Base-by-base conservation (phyloP, 2,329 filamentous ascomycete genomes). In the Tolypocladium album region DNA sequence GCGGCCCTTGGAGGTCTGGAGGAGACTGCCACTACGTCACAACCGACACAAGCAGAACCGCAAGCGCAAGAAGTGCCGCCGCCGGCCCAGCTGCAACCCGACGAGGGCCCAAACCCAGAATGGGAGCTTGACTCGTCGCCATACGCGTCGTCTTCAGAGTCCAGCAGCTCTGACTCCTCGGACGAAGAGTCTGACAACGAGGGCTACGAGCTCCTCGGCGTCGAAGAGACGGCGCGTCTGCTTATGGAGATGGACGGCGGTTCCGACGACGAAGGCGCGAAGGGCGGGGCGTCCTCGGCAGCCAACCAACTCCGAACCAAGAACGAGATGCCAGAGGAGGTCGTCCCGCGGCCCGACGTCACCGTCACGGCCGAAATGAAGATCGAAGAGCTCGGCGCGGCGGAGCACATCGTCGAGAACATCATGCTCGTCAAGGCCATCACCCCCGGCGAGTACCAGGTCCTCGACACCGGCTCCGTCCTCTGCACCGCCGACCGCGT, bases 51-150 rank as follows among this genome's bases (percentile, higher is more conserved):
- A 9, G n/a, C 38, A 52, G 39, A 57, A 45, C 61, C 61, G 4
- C 65, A 60, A 40, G 55, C 55, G 3, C 59, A 56, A 39, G 55
- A 43, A 20, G 55, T 55, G 3, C 60, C 43, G 39, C 39, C 63
- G 17, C 64, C 56, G 20, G 63, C 66, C 24, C 55, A 47, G 12
- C 68, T 72, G n/a, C 71, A 72, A 55, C 68, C 69, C 42, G 72
- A 72, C 15, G 64, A 72, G 56, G 66, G 67, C 59, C 77, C 75
- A 13, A 79, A 88, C 53, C 87, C 88, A 3, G 92, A 97, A 72
- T 97, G 91, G 90, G 90, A 96, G 69, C 77, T 81, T 9, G 89
- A 93, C 67, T 92, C 88, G 1, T 90, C 88, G 0, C 88, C 88
- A 0, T 88, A 88, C 68, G 84, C 87, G 67, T 89, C 87, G 7